These are phyloP conservation scores for Camellia oleifera DNA, from an alignment of 179 eudicot species.

Conservation along the genomic window DNA sequence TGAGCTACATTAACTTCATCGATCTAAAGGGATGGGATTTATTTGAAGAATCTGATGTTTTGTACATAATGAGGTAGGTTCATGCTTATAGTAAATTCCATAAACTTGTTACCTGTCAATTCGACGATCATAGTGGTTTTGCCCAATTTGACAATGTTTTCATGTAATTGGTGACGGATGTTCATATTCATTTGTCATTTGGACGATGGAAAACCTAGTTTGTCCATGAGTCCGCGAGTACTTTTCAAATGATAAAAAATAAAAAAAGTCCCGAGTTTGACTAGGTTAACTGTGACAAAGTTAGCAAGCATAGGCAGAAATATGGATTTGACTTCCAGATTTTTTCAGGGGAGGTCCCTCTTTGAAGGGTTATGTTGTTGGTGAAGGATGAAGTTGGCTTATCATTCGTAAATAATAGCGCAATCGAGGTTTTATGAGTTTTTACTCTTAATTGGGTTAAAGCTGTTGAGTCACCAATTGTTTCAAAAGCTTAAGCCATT, in stretches of 20 bases:
- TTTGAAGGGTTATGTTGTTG: neutral
- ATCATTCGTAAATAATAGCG: no score
- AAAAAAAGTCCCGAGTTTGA: neutral
- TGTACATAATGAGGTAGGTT: neutral
- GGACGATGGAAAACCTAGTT: neutral
- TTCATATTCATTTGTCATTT: neutral
- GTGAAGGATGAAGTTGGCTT: slow-evolving; percentile 4
- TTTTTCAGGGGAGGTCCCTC: neutral
- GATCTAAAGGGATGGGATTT: neutral
- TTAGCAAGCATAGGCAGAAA: neutral
- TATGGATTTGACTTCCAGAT: neutral
- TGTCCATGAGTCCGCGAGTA: neutral
- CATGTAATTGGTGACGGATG: neutral
- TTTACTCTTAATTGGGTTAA: no score
- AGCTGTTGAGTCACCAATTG: no score
- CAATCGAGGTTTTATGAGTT: no score
- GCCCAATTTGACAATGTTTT: neutral
- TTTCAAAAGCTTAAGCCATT: no score
- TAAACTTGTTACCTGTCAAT: neutral
- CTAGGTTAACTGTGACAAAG: neutral
- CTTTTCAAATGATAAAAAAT: neutral
- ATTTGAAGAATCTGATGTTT: neutral
- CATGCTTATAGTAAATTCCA: neutral
- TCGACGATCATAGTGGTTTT: no score
- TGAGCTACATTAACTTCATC: neutral